Conservation (phyloP, 2,329 filamentous ascomycete species). For the Trichothecium sympodiale region DNA sequence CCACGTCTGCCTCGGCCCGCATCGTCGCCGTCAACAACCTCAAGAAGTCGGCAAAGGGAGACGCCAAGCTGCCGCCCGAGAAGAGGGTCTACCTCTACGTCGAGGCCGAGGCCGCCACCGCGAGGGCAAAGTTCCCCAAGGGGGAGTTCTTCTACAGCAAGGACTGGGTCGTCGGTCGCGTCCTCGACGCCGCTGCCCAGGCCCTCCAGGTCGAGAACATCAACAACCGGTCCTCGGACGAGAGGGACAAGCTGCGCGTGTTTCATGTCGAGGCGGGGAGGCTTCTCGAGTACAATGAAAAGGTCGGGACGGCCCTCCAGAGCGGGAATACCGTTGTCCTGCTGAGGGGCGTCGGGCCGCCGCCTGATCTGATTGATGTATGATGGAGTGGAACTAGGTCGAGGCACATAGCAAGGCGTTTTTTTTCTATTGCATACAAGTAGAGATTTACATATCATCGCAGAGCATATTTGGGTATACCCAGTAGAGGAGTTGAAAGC, state of each 20-base stretch:
- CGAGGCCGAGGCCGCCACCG: constrained; percentile 80
- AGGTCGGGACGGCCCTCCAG: constrained; percentile 60
- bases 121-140: constrained; percentile 70
- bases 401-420: background rate
- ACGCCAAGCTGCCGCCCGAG: constrained; percentile 66
- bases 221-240: constrained; percentile 66
- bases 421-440: no score
- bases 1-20: constrained; percentile 51
- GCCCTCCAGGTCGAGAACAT: constrained; percentile 70
- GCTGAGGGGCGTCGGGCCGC: constrained; percentile 72
- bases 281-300: constrained; percentile 78
- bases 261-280: constrained; percentile 90
- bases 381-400: constrained; percentile 10
- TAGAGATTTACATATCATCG: no score
- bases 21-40: constrained; percentile 62
- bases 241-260: constrained; percentile 71
- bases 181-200: constrained; percentile 69
- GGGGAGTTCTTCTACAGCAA: constrained; percentile 70
- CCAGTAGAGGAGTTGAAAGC: no score
- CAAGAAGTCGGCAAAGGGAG: constrained; percentile 83
- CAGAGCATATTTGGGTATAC: no score
- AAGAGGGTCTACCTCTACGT: constrained; percentile 87
- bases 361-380: constrained; percentile 58
- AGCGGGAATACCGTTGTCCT: constrained; percentile 87
- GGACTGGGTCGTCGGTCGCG: constrained; percentile 82